These are phyloP conservation scores for Hypoxylon sp. DNA, from an alignment of 2,329 filamentous ascomycete genomes.

Conservation along the genomic window DNA sequence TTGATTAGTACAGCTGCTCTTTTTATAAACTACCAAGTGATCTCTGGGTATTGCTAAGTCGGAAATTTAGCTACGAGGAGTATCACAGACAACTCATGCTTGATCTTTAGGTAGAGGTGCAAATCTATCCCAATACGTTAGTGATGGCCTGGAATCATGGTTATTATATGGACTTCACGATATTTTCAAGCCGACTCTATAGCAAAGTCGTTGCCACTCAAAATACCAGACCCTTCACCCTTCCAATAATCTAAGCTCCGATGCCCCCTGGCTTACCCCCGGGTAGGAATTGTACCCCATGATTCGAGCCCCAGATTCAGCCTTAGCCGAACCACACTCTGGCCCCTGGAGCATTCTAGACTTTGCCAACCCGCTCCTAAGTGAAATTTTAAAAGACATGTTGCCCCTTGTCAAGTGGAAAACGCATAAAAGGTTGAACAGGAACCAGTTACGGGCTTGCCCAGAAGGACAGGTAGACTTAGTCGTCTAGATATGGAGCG, in stretches of 20 bases:
- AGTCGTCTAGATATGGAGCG: not conserved
- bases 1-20: not conserved
- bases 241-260: not conserved
- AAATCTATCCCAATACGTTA: not conserved
- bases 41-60: not conserved
- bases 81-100: not conserved
- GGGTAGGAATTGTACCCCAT: not conserved
- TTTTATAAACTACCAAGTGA: not conserved
- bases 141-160: no score
- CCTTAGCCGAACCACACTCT: not conserved
- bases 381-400: not conserved
- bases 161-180: no score
- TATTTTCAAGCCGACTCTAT: no score
- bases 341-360: conserved; percentile 4
- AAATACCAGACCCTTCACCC: no score
- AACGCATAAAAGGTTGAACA: not conserved
- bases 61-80: no score
- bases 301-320: conserved; percentile 1
- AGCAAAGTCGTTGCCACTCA: no score
- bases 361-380: not conserved
- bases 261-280: not conserved
- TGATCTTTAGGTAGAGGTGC: not conserved
- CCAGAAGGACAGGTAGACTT: not conserved
- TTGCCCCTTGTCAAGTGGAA: not conserved
- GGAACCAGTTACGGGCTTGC: not conserved